phyloP scores from a whole-genome alignment of 805 yeast species.

The Candida broadrunensis region DNA sequence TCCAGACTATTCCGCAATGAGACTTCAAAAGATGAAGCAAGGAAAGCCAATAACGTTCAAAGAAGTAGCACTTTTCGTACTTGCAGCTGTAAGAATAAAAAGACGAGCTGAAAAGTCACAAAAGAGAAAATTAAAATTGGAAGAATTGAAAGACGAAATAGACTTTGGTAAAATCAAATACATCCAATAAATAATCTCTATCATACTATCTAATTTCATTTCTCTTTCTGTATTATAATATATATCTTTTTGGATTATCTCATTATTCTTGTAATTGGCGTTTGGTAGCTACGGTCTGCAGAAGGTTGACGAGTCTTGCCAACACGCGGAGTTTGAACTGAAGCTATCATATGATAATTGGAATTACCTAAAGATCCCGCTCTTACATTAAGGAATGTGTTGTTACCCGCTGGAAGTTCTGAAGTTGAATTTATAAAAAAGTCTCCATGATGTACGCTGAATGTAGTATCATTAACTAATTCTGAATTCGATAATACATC shows the following conservation, averaged over 20 bases:
- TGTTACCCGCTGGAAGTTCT: constrained; percentile 21
- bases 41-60: constrained; percentile 23
- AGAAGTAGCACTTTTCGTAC: constrained; percentile 34
- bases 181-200: not conserved
- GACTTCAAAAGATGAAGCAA: constrained; percentile 8
- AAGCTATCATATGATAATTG: constrained; percentile 4
- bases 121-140: constrained; percentile 20
- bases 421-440: constrained; percentile 29
- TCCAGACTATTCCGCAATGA: constrained; percentile 24
- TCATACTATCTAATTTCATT: not conserved
- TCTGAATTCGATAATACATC: constrained; percentile 7
- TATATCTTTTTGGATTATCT: constrained; percentile 13
- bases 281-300: constrained; percentile 37
- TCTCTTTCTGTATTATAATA: not conserved
- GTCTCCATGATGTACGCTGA: constrained; percentile 24
- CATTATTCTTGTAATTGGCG: constrained; percentile 40
- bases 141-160: constrained; percentile 27
- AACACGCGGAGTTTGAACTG: constrained; percentile 37
- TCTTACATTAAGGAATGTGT: not conserved
- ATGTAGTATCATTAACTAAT: not conserved
- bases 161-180: constrained; percentile 21
- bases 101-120: constrained; percentile 26
- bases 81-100: constrained; percentile 32
- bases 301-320: constrained; percentile 37
- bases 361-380: not conserved